Evolutionary conservation across 164 flowering plant species (phyloP), one percentile per base, ranked within the genome.

Genomic region (Stephania japonica): DNA sequence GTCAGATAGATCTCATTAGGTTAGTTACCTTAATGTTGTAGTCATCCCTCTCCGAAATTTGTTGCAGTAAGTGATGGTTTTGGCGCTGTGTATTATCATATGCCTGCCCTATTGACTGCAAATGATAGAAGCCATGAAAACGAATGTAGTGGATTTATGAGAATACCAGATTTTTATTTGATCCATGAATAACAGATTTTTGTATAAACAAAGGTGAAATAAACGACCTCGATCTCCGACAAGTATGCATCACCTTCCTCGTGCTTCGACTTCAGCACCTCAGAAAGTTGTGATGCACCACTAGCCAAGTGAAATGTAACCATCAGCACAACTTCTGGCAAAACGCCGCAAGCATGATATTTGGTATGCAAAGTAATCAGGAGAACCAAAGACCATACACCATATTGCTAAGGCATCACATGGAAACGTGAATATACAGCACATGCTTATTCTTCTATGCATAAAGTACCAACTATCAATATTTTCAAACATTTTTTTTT

Each of bases 31-130:
- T 96, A 23, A 94, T 91, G 81, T 96, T 96, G 78, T 89, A 96
- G 79, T 96, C 99, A 86, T 96, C 99, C 82, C 97, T 86, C 83
- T 96, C 99, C 3, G 98, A 89, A 59, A 94, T 84, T 80, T 93
- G 98, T 82, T 86, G 98, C 86, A 96, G 80, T n/a, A 93, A 83
- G 10, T 96, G 98, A 69, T 88, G 98, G 78, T 96, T 93, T 82
- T 93, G 97, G 76, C 86, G 87, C 79, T 92, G 97, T 91, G 94
- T 89, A 76, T 93, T 97, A 85, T 89, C 99, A 80, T 93, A 96
- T 70, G 93, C 95, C 81, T 90, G 98, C 53, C 98, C 98, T 81
- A 93, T 96, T 56, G 98, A 81, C 99, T 96, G 92, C 77, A 77
- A 18, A 38, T 70, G 44, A 38, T 44, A 74, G 75, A 83, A 79